phyloP scores from a whole-genome alignment of 129 eudicot genomes.

The Glebionis coronaria region DNA sequence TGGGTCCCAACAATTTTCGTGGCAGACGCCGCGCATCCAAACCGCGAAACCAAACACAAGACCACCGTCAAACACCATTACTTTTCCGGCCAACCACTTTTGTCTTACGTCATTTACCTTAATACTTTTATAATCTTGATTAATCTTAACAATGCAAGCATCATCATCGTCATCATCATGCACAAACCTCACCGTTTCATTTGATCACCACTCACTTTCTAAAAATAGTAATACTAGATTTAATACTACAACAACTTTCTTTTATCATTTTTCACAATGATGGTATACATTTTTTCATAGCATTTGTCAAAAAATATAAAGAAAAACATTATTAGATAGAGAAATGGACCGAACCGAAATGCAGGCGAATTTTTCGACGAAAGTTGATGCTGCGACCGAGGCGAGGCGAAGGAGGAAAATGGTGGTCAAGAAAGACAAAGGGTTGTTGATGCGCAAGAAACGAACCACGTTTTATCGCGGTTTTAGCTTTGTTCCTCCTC shows the following conservation, averaged over 20 bases:
- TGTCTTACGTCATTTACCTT: neutral
- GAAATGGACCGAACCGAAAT: conserved; percentile 6
- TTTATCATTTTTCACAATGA: neutral
- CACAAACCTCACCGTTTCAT: conserved; percentile 38
- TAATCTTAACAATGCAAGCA: neutral
- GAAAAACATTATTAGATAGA: neutral
- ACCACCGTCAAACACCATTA: too few relatives aligned
- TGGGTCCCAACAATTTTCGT: neutral
- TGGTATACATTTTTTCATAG: neutral
- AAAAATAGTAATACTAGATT: conserved; percentile 25
- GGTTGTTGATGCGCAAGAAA: conserved; percentile 3
- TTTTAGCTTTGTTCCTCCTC: conserved; percentile 30
- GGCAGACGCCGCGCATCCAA: neutral
- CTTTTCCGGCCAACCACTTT: neutral
- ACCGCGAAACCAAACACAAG: too few relatives aligned
- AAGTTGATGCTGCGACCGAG: conserved; percentile 15
- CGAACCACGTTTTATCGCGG: neutral
- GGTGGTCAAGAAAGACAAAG: conserved; percentile 4
- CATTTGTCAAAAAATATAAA: neutral
- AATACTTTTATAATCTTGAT: too few relatives aligned
- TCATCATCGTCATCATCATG: conserved; percentile 27
- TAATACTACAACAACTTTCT: conserved; percentile 13
- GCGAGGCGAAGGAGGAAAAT: conserved; percentile 16
- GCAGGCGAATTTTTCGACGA: neutral
- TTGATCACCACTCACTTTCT: conserved; percentile 22